Evolutionary conservation across 208 protist species (phyloP).

Genomic region (Trypanosomatidae sp.): DNA sequence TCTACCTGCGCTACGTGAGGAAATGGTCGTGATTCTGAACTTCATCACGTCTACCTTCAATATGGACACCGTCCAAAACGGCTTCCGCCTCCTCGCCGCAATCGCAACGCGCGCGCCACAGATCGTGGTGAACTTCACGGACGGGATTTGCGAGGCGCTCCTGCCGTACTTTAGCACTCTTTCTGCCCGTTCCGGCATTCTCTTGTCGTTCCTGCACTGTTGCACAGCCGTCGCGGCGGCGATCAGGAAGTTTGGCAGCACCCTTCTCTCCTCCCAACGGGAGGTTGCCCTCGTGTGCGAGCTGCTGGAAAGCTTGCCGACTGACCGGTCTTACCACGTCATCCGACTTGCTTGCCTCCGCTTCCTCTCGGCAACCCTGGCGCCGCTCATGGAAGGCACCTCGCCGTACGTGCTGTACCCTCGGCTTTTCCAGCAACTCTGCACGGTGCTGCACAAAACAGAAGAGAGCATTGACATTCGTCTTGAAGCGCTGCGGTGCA

Average conservation of each 20-base stretch:
- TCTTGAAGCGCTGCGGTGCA: conserved; percentile 76
- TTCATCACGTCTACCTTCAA: conserved; percentile 55
- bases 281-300: conserved; percentile 61
- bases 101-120: conserved; percentile 70
- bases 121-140: conserved; percentile 76
- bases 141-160: conserved; percentile 66
- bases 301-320: conserved; percentile 60
- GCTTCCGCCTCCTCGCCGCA: conserved; percentile 68
- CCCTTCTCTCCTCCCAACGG: conserved; percentile 41
- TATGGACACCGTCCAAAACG: conserved; percentile 52
- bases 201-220: conserved; percentile 71
- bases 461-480: conserved; percentile 77
- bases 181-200: conserved; percentile 38
- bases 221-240: conserved; percentile 70
- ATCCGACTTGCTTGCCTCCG: conserved; percentile 69
- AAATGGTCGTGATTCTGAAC: conserved; percentile 70
- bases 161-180: conserved; percentile 51
- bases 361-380: conserved; percentile 70
- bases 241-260: conserved; percentile 55
- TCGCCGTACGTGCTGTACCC: conserved; percentile 76
- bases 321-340: conserved; percentile 49
- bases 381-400: conserved; percentile 57
- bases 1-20: conserved; percentile 73
- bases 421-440: conserved; percentile 65
- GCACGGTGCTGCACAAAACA: conserved; percentile 52